Conservation (phyloP, 805 yeast species). For the Zygoascus flipseniorum region DNA sequence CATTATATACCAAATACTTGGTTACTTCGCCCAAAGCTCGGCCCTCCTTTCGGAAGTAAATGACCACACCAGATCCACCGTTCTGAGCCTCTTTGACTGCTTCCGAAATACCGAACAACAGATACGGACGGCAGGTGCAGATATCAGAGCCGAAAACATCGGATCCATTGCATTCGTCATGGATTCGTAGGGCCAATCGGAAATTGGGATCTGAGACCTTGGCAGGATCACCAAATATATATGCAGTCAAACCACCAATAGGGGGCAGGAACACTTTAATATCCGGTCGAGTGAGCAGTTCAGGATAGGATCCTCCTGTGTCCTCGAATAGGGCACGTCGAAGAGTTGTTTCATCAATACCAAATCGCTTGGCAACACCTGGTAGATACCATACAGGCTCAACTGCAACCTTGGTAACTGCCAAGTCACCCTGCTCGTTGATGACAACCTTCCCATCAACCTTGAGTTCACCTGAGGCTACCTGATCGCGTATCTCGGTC, state of each 20-base stretch:
- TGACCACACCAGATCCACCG: slow-evolving; percentile 57
- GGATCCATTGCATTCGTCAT: slow-evolving; percentile 64
- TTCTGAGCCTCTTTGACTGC: slow-evolving; percentile 61
- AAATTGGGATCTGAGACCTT: slow-evolving; percentile 43
- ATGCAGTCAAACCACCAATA: slow-evolving; percentile 59
- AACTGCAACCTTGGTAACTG: slow-evolving; percentile 55
- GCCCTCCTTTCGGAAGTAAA: slow-evolving; percentile 63
- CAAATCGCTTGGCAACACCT: slow-evolving; percentile 57
- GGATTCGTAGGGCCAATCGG: slow-evolving; percentile 50
- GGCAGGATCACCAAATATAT: slow-evolving; percentile 55
- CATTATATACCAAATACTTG: slow-evolving; percentile 60
- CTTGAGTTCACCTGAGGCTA: slow-evolving; percentile 40
- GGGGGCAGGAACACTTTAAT: slow-evolving; percentile 60
- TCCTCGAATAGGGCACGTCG: slow-evolving; percentile 57
- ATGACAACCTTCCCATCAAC: slow-evolving; percentile 57
- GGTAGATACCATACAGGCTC: slow-evolving; percentile 69
- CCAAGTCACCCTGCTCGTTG: slow-evolving; percentile 52
- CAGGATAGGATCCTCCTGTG: slow-evolving; percentile 66
- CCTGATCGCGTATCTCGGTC: slow-evolving; percentile 50
- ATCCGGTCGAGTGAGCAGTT: slow-evolving; percentile 58
- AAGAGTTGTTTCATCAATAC: slow-evolving; percentile 45
- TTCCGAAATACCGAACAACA: slow-evolving; percentile 57
- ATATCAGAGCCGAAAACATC: slow-evolving; percentile 63
- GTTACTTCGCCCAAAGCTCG: slow-evolving; percentile 65
- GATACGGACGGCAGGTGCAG: slow-evolving; percentile 62